Percentiles rank a stretch among this genome's conserved stretches.
These are phyloP conservation scores for Sporothrix protearum DNA, from an alignment of 2,329 filamentous ascomycete species.

Conservation along the genomic window DNA sequence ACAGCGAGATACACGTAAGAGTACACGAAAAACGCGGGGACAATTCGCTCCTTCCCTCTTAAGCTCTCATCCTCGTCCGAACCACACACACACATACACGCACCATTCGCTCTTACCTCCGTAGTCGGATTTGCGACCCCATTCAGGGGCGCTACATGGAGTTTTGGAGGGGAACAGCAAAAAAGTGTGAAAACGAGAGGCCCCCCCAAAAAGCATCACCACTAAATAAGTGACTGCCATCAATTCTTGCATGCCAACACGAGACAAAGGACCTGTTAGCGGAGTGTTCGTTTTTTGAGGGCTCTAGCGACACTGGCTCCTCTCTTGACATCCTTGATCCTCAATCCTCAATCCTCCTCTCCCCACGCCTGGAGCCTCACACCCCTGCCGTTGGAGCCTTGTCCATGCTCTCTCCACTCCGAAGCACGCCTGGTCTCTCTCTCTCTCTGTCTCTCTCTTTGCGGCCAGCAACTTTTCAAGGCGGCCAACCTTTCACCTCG, in stretches of 20 bases:
- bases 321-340: neutral
- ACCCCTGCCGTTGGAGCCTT: neutral
- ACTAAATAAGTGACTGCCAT: neutral
- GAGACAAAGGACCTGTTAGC: neutral
- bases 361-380: conserved; percentile 2
- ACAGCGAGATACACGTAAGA: too few species aligned
- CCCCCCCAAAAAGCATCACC: neutral
- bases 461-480: neutral
- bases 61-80: neutral
- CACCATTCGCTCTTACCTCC: conserved; percentile 8
- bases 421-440: neutral
- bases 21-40: neutral
- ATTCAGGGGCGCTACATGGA: neutral
- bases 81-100: neutral
- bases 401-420: neutral
- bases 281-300: neutral
- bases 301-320: neutral
- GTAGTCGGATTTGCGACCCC: conserved; percentile 13
- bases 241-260: neutral
- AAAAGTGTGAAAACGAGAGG: neutral
- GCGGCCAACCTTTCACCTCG: neutral
- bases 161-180: neutral
- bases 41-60: conserved; percentile 6
- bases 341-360: neutral
- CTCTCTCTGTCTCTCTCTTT: neutral